Conservation (phyloP, 257 asterid genomes). For the Eustoma russellianum region DNA sequence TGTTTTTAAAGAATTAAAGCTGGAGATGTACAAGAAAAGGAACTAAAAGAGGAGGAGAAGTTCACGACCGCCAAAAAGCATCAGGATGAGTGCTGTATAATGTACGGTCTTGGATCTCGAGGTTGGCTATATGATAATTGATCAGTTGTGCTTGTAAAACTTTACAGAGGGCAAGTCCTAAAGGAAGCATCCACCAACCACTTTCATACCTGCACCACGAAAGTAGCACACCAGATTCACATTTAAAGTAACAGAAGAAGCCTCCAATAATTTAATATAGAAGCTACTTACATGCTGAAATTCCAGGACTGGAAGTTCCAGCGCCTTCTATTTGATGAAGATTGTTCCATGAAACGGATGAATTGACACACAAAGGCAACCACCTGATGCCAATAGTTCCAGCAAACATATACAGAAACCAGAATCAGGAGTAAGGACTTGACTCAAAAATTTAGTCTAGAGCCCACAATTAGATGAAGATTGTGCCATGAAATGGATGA, state of each 20-base stretch:
- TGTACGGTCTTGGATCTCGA: slow-evolving; percentile 83
- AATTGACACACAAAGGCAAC: slow-evolving; percentile 63
- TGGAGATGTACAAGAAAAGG: background rate
- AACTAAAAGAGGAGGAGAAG: background rate
- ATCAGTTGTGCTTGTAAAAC: slow-evolving; percentile 56
- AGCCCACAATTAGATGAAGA: slow-evolving; percentile 39
- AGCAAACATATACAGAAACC: slow-evolving; percentile 4
- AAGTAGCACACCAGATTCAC: slow-evolving; percentile 6
- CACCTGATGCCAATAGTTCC: slow-evolving; percentile 28
- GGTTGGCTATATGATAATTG: slow-evolving; percentile 80
- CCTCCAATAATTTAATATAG: background rate
- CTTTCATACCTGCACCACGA: slow-evolving; percentile 61
- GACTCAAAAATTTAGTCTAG: background rate
- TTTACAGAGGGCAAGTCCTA: slow-evolving; percentile 56
- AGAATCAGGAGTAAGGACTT: slow-evolving; percentile 2
- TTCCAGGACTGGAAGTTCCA: slow-evolving; percentile 46
- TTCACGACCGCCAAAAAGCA: slow-evolving; percentile 73
- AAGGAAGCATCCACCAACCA: slow-evolving; percentile 91
- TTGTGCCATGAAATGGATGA: slow-evolving; percentile 58
- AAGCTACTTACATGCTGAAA: slow-evolving; percentile 58
- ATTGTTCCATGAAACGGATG: slow-evolving; percentile 57
- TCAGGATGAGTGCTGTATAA: slow-evolving; percentile 62
- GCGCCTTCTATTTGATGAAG: slow-evolving; percentile 39
- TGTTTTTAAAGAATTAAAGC: background rate
- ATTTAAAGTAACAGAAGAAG: background rate